Conservation (phyloP, 441 rosid genomes). For the Croton setiger region DNA sequence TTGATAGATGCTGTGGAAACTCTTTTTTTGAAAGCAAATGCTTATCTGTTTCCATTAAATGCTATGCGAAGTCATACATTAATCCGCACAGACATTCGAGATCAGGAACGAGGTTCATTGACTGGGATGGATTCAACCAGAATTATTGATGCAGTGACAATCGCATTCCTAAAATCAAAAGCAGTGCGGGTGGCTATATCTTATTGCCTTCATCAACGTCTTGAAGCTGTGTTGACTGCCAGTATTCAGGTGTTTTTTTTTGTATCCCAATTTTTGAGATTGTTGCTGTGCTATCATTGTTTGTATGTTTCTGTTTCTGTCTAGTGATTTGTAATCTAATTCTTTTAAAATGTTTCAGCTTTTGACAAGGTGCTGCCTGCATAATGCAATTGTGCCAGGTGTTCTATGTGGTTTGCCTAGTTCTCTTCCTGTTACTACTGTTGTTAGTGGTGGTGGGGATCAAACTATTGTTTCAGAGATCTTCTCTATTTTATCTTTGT, state of each 20-base stretch:
- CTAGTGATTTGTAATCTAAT: neutral
- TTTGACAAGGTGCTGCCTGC: constrained; percentile 87
- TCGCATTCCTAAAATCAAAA: constrained; percentile 74
- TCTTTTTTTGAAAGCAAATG: constrained; percentile 44
- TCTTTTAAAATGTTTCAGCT: constrained; percentile 49
- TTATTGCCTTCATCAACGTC: constrained; percentile 78
- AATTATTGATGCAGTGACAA: constrained; percentile 66
- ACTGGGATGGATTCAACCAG: constrained; percentile 56
- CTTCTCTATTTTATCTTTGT: constrained; percentile 60
- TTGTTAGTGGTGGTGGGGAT: constrained; percentile 94
- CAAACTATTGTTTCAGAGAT: constrained; percentile 83
- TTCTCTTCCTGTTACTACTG: constrained; percentile 76
- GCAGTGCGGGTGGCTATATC: constrained; percentile 70
- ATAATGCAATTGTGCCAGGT: constrained; percentile 66
- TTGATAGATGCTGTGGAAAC: constrained; percentile 69
- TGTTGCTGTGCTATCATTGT: constrained; percentile 1
- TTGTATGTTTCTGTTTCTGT: neutral
- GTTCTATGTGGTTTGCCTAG: constrained; percentile 91
- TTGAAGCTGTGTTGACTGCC: constrained; percentile 59
- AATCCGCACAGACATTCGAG: constrained; percentile 54
- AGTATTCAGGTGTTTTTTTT: constrained; percentile 67
- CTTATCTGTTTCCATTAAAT: constrained; percentile 61
- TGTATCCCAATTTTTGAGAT: neutral
- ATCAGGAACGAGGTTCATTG: constrained; percentile 55
- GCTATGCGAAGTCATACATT: constrained; percentile 52